These are phyloP conservation scores for Melaleuca alternifolia DNA, from an alignment of 345 rosid genomes.

Conservation along the genomic window DNA sequence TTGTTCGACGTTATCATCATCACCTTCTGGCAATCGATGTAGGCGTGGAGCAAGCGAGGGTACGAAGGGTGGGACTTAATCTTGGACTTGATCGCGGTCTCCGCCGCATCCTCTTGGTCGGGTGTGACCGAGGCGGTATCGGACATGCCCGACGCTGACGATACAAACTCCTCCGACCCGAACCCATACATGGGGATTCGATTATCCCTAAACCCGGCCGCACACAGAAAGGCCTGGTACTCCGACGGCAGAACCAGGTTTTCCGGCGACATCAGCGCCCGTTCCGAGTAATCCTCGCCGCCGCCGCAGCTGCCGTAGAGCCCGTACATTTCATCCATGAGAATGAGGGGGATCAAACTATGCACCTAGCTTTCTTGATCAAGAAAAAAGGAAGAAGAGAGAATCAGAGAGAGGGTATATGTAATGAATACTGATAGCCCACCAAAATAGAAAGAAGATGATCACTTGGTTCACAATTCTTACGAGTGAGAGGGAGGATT, in stretches of 20 bases:
- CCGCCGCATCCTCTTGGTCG: constrained; percentile 34
- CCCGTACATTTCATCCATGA: constrained; percentile 82
- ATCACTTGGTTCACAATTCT: not conserved
- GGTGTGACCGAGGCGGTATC: constrained; percentile 50
- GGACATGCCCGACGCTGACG: constrained; percentile 42
- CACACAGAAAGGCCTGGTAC: constrained; percentile 27
- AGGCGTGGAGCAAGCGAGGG: constrained; percentile 80
- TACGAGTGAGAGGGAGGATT: not conserved
- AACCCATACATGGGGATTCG: constrained; percentile 23
- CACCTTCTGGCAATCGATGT: constrained; percentile 96
- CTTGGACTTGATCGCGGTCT: constrained; percentile 50
- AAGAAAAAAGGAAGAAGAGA: not conserved
- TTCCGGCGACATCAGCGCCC: constrained; percentile 59
- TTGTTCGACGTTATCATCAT: not conserved
- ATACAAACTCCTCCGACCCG: constrained; percentile 53
- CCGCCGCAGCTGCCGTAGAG: constrained; percentile 35
- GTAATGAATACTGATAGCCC: not conserved
- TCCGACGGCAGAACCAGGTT: constrained; percentile 44
- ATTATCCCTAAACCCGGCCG: constrained; percentile 10
- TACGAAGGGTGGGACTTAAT: constrained; percentile 78
- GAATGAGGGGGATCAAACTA: constrained; percentile 7
- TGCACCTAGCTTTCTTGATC: not conserved
- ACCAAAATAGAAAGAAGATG: not conserved
- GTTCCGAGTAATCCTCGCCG: constrained; percentile 43
- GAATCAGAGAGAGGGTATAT: not conserved